Percentiles rank a stretch among this genome's conserved stretches.
phyloP scores from a whole-genome alignment of 2,329 filamentous ascomycete genomes.

The Neoscytalidium dimidiatum region DNA sequence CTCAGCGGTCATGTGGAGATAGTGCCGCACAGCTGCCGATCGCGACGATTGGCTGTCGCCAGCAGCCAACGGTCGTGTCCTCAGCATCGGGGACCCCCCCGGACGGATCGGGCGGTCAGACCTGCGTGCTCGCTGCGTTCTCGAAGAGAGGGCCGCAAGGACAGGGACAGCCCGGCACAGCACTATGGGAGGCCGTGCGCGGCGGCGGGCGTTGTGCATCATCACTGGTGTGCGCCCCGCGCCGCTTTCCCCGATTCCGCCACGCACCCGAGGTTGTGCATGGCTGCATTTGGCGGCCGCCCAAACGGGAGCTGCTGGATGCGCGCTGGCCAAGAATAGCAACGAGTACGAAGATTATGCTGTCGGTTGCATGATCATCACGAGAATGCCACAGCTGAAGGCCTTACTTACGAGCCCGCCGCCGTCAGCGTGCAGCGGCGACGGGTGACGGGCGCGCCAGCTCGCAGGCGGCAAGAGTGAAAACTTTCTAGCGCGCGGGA shows the following conservation, averaged over 20 bases:
- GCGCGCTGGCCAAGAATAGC: constrained; percentile 13
- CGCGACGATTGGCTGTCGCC: constrained; percentile 16
- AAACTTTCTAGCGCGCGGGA: constrained; percentile 3
- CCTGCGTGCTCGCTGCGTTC: constrained; percentile 17
- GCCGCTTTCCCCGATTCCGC: constrained; percentile 8
- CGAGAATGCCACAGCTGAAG: constrained; percentile 18
- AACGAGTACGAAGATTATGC: constrained; percentile 18
- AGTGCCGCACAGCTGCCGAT: constrained; percentile 9
- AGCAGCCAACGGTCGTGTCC: constrained; percentile 12
- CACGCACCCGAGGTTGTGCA: constrained; percentile 19
- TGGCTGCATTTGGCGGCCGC: constrained; percentile 4
- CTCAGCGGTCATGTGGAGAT: constrained; percentile 9
- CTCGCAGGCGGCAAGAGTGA: neutral
- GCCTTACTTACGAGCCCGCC: constrained; percentile 14
- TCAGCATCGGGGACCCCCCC: constrained; percentile 7
- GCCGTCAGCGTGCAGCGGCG: neutral
- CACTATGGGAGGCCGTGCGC: constrained; percentile 29
- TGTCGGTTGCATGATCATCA: constrained; percentile 20
- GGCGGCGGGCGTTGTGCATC: constrained; percentile 9
- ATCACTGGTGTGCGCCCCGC: constrained; percentile 4
- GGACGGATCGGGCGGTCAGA: constrained; percentile 16
- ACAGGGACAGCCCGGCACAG: constrained; percentile 22
- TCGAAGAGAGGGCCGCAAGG: constrained; percentile 7
- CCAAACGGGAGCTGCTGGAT: constrained; percentile 4
- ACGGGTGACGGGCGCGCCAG: neutral